Percentiles rank a stretch among this genome's conserved stretches.
Evolutionary conservation across 2,329 filamentous ascomycete species (phyloP).

Genomic region (Talaromyces sp.): DNA sequence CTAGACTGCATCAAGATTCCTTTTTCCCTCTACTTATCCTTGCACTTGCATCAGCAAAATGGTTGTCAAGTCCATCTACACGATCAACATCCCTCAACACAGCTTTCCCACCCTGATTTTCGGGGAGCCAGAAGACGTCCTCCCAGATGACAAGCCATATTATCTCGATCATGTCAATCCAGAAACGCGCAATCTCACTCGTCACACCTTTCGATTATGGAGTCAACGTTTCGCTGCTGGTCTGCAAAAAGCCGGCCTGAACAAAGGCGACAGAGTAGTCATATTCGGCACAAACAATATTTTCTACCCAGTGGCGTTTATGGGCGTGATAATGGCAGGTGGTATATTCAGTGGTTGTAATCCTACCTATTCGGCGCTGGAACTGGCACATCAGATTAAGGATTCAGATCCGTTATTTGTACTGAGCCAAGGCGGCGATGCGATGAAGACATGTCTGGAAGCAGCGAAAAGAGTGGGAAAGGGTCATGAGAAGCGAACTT

Average conservation of each 20-base stretch:
- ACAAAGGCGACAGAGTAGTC: conserved; percentile 68
- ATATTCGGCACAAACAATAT: conserved; percentile 72
- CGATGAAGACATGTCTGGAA: conserved; percentile 18
- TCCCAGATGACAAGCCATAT: conserved; percentile 46
- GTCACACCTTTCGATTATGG: conserved; percentile 65
- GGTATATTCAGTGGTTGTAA: conserved; percentile 77
- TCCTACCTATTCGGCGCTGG: conserved; percentile 65
- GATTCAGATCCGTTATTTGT: conserved; percentile 69
- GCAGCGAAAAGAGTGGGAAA: conserved; percentile 24
- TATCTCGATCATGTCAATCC: conserved; percentile 67
- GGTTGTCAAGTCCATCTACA: conserved; percentile 55
- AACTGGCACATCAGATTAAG: conserved; percentile 72
- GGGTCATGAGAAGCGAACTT: conserved; percentile 13
- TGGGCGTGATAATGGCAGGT: conserved; percentile 74
- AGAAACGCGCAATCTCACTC: conserved; percentile 65
- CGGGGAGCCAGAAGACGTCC: conserved; percentile 47
- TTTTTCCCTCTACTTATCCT: no score
- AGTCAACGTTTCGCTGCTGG: conserved; percentile 71
- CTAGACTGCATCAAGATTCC: background rate
- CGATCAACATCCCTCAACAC: conserved; percentile 47
- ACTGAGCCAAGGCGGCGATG: conserved; percentile 38
- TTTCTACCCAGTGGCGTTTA: conserved; percentile 68
- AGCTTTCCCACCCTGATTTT: conserved; percentile 46
- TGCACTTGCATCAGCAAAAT: conserved; percentile 33
- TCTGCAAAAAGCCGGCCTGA: conserved; percentile 62